These are phyloP conservation scores for Sclerotinia minor DNA, from an alignment of 2,329 filamentous ascomycete genomes.

Conservation along the genomic window DNA sequence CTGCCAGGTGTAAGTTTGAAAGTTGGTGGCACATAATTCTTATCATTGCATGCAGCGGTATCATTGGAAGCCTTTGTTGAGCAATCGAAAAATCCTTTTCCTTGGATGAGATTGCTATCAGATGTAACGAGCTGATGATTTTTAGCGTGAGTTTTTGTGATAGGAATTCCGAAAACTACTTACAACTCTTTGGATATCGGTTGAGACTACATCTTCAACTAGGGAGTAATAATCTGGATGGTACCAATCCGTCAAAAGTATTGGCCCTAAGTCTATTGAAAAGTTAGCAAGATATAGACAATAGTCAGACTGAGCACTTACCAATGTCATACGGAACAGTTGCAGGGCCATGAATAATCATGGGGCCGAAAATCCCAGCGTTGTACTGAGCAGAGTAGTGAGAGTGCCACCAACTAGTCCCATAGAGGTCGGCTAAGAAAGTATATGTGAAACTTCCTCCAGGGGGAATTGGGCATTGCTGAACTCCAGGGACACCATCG, in stretches of 20 bases:
- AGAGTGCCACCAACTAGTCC: constrained; percentile 57
- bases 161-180: neutral
- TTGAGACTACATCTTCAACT: constrained; percentile 45
- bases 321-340: constrained; percentile 59
- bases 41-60: constrained; percentile 26
- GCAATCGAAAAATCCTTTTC: constrained; percentile 35
- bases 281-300: neutral
- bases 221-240: constrained; percentile 49
- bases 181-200: constrained; percentile 13
- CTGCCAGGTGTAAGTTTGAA: constrained; percentile 45
- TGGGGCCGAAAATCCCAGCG: constrained; percentile 59
- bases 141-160: neutral
- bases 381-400: constrained; percentile 54
- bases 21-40: constrained; percentile 33
- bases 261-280: constrained; percentile 51
- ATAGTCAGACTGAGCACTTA: neutral
- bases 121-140: constrained; percentile 30
- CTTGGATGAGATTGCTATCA: constrained; percentile 40
- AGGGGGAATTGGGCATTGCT: constrained; percentile 65
- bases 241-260: constrained; percentile 46
- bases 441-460: constrained; percentile 41
- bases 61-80: constrained; percentile 19
- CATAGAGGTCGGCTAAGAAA: constrained; percentile 29
- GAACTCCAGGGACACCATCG: constrained; percentile 50
- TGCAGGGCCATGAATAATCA: constrained; percentile 61